These are phyloP conservation scores for Glycine latifolia DNA, from an alignment of 306 rosid genomes.

Conservation along the genomic window DNA sequence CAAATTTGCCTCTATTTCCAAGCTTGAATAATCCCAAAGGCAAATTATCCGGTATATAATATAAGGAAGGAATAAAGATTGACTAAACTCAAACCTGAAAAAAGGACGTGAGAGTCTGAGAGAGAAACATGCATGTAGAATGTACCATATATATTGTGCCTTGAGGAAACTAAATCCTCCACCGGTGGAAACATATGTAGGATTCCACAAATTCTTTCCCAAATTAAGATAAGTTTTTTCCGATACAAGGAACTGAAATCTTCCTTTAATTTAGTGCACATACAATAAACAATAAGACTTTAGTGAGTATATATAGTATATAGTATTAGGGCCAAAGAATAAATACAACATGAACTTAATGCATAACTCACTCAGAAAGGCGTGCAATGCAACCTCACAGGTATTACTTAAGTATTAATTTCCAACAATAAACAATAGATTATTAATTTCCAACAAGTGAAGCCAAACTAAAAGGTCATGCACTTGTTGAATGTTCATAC, in stretches of 20 bases:
- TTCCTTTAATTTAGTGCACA: not conserved
- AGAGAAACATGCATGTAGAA: conserved; percentile 30
- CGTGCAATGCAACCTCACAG: not conserved
- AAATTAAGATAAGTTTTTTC: not conserved
- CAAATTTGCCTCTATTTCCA: not conserved
- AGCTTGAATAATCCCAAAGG: not conserved
- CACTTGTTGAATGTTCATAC: not conserved
- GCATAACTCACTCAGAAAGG: not conserved
- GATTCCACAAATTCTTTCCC: conserved; percentile 40
- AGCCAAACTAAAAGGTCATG: conserved; percentile 1
- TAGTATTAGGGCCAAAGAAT: conserved; percentile 1
- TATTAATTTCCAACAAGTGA: not conserved
- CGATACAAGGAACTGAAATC: not conserved
- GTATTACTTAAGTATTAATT: not conserved
- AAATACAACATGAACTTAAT: not conserved
- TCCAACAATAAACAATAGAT: not conserved
- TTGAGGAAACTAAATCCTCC: conserved; percentile 43
- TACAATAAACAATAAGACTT: not conserved
- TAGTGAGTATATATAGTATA: not conserved
- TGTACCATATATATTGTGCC: conserved; percentile 30
- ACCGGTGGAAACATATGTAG: conserved; percentile 40
- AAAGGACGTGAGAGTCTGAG: not conserved
- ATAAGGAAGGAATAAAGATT: conserved; percentile 33
- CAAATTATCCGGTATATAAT: not conserved
- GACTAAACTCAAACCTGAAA: conserved; percentile 17